Evolutionary conservation across 2,329 filamentous ascomycete species (phyloP), one percentile per base, ranked within the genome.

Genomic region (Colletotrichum musicola): DNA sequence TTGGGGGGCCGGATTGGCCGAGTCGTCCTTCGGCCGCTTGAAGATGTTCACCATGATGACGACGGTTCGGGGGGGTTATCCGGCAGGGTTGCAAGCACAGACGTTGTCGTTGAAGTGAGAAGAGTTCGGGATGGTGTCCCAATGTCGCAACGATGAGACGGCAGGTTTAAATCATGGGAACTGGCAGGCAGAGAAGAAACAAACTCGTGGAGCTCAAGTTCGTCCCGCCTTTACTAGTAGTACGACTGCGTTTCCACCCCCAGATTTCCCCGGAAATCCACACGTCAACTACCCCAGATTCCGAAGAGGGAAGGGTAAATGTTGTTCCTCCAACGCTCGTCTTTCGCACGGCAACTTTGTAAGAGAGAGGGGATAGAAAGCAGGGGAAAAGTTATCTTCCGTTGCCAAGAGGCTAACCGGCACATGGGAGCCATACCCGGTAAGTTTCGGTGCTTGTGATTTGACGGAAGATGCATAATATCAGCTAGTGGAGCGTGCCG

Each of bases 1-100:
- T 7, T 63, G 44, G n/a, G 71, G 71, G 30, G 71, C 71, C 20
- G 62, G 69, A 51, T 71, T 64, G 5, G 69, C 59, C 18, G 69
- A 69, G 22, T 62, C 50, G 49, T 71, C 64, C 44, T 71, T 53
- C 2, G 71, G 69, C 20, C 56, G 56, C 6, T 47, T 49, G 6
- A 58, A 58, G 16, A 58, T 58, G 1, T 58, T 58, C 2, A 58
- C 42, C 56, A 58, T 58, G 25, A 16, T 49, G 38, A n/a, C 30
- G 0, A 9, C 18, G 25, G 7, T 14, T 7, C 9, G 30, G 30
- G 30, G 9, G 22, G 22, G 40, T 42, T 4, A 2, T 42, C 40
- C 12, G 7, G 44, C 16, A n/a, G 18, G 18, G n/a, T 18, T 35
- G 30, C 30, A 35, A 9, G 30, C 30, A 35, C 30, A 10, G 44